Conservation (phyloP, 1,139 yeast genomes). For the Pichia sp. region DNA sequence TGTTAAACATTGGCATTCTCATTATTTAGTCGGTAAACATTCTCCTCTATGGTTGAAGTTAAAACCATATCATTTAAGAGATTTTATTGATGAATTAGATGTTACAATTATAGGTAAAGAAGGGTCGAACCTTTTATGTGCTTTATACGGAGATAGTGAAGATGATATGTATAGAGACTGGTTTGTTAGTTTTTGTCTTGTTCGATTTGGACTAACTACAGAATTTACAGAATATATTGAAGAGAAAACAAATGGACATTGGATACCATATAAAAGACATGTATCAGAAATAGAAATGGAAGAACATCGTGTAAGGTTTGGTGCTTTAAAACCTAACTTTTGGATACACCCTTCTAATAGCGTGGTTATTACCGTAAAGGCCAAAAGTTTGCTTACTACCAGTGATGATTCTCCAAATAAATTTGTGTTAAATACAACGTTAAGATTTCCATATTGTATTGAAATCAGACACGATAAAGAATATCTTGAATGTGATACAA, state of each 20-base stretch:
- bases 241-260: slow-evolving; percentile 50
- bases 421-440: slow-evolving; percentile 62
- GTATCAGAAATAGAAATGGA: slow-evolving; percentile 19
- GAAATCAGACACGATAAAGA: slow-evolving; percentile 64
- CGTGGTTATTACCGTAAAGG: slow-evolving; percentile 78
- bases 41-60: slow-evolving; percentile 72
- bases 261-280: slow-evolving; percentile 43
- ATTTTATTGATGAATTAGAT: slow-evolving; percentile 84
- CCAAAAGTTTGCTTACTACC: slow-evolving; percentile 32
- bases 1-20: slow-evolving; percentile 57
- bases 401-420: slow-evolving; percentile 29
- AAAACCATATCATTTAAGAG: slow-evolving; percentile 84
- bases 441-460: slow-evolving; percentile 72
- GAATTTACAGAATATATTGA: slow-evolving; percentile 58
- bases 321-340: slow-evolving; percentile 54
- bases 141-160: slow-evolving; percentile 7
- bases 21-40: slow-evolving; percentile 56
- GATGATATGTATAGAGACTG: slow-evolving; percentile 14
- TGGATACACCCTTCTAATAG: slow-evolving; percentile 82
- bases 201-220: slow-evolving; percentile 77
- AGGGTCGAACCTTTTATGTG: slow-evolving; percentile 21
- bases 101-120: slow-evolving; percentile 66
- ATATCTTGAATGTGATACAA: slow-evolving; percentile 50
- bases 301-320: slow-evolving; percentile 49
- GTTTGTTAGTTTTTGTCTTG: slow-evolving; percentile 63